A percentile compares a stretch with the other conserved stretches of the same genome.
These are phyloP conservation scores for Mycothermus thermophilus DNA, from an alignment of 495 filamentous ascomycete species.

Conservation along the genomic window DNA sequence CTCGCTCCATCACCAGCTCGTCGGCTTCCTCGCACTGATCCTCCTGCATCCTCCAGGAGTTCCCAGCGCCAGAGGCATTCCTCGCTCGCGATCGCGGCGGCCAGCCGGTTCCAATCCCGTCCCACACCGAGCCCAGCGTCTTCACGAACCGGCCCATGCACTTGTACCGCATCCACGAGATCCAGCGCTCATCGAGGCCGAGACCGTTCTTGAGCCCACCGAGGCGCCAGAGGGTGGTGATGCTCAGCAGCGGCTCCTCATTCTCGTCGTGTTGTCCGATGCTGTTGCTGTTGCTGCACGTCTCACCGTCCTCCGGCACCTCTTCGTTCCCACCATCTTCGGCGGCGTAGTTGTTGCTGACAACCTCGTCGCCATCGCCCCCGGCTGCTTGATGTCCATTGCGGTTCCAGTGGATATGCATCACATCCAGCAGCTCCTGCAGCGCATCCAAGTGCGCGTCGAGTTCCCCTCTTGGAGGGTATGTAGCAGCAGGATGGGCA, in stretches of 20 bases:
- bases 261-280: no score
- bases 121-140: background rate
- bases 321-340: background rate
- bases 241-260: no score
- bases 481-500: no score
- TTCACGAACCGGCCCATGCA: background rate
- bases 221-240: constrained; percentile 4
- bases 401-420: background rate
- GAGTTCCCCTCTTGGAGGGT: no score
- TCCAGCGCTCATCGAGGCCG: background rate
- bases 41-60: background rate
- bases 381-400: no score
- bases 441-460: background rate
- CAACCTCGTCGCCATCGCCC: no score
- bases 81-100: background rate
- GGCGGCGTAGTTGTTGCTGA: no score
- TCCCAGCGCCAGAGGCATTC: background rate
- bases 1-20: constrained; percentile 2
- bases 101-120: background rate
- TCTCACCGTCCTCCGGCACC: background rate
- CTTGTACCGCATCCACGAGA: constrained; percentile 1
- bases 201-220: background rate
- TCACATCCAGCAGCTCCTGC: background rate
- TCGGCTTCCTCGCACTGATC: background rate
- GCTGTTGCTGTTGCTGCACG: no score